Conservation (phyloP, 1,284 basidiomycete genomes). For the Neolentinus lepideus region DNA sequence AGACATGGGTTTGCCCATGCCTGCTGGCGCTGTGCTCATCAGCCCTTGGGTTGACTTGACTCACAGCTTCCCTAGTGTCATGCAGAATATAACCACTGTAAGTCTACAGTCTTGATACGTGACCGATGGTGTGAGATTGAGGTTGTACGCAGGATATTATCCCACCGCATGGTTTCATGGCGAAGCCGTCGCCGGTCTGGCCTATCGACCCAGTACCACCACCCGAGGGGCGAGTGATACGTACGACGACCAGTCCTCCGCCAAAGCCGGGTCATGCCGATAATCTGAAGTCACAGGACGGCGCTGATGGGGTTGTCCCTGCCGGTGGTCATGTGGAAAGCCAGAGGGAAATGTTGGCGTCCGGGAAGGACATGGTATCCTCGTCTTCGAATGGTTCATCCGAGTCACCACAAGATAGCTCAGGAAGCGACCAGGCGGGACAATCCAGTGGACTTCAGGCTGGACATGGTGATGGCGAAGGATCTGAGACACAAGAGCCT, state of each 20-base stretch:
- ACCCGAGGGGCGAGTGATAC: slow-evolving; percentile 29
- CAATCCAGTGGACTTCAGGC: not conserved
- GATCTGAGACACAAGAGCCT: not conserved
- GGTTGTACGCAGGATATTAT: slow-evolving; percentile 46
- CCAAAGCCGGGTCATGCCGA: slow-evolving; percentile 47
- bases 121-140: slow-evolving; percentile 19
- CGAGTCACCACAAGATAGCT: not conserved
- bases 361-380: not conserved
- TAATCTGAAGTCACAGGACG: slow-evolving; percentile 29
- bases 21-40: slow-evolving; percentile 72
- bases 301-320: slow-evolving; percentile 8
- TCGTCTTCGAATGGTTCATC: slow-evolving; percentile 4
- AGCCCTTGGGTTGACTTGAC: slow-evolving; percentile 83
- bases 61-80: slow-evolving; percentile 78
- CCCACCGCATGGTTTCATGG: slow-evolving; percentile 52
- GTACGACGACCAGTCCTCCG: slow-evolving; percentile 32
- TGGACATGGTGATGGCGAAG: not conserved
- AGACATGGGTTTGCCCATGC: slow-evolving; percentile 67
- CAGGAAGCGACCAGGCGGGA: not conserved
- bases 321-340: slow-evolving; percentile 17
- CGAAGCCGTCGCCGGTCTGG: slow-evolving; percentile 52
- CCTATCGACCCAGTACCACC: slow-evolving; percentile 35
- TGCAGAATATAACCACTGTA: slow-evolving; percentile 65
- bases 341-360: slow-evolving; percentile 31
- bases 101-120: slow-evolving; percentile 30